Base-by-base conservation (phyloP, 129 eudicot species). In the Tagetes patula region DNA sequence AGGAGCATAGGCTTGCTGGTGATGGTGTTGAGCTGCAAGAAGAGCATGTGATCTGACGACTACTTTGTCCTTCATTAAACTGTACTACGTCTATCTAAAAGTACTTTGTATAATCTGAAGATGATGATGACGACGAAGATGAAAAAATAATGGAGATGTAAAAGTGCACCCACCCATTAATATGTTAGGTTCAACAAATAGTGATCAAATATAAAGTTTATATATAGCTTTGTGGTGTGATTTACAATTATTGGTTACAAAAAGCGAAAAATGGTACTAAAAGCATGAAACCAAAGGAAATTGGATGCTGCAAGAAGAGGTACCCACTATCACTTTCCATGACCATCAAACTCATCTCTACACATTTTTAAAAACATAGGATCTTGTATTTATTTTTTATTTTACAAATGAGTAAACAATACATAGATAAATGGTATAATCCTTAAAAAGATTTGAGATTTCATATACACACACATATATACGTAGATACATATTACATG, bases 1-100 rank as follows among this genome's bases (percentile, higher is more conserved):
- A 80, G 83, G 96, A 87, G 67, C 82, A 85, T 69, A 80, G 90
- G 79, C 84, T 90, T 33, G 88, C 73, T 30, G 43, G 14, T 1
- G 42, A 4, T 5, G 58, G 27, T 31, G 3, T 68, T 32, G 71
- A 67, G 43, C 4, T 36, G 45, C 27, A 61, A 36, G 67, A 61
- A 36, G 67, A 12, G 1, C 45, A 36, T 10, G 67, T 61, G 27
- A 10, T 34, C 5, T 61, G 67, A 61, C 67, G 67, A 61, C 67
- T 2, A 11, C 37, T 5, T 61, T 61, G 3, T 34, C 42, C 45
- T 12, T 36, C 36, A 34, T 34, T 61, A 34, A 61, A 61, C 45
- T 61, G 20, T 20, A 20, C 27, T 20, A 20, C 27, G 27, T 61
- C 8, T 59, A 13, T 61, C 67, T 61, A 61, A 37, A 11, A 61